Evolutionary conservation across 257 asterid genomes (phyloP), one percentile per base, ranked within the genome.

Genomic region (Jacaranda copaia): DNA sequence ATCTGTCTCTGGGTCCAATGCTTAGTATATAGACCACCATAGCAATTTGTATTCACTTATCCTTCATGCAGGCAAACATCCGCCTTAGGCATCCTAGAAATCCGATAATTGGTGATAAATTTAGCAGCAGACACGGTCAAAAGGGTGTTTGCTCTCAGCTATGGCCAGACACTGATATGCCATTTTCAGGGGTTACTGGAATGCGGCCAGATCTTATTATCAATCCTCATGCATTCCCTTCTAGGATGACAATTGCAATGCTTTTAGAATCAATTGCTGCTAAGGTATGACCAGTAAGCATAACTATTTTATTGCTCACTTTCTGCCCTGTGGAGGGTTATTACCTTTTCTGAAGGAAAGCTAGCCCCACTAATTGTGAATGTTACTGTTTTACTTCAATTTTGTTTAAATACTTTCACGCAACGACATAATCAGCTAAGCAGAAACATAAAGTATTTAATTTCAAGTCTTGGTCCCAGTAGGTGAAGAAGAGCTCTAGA

Each of bases 131-230:
- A 38, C 99, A 96, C 80, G 99, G 99, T 59, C 99, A 96, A 79
- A 96, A 96, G 88, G 99, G 99, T 84, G 99, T 96, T 66, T 96
- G 99, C 88, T 96, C 99, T 73, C 99, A 93, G 87, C 89, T 93
- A 60, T 96, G 98, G 97, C 86, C 90, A 77, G 99, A 93, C 72
- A 78, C 75, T 48, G 99, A 96, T 88, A 93, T 96, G 98, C 99
- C 99, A 36, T 96, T 91, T 85, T 90, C 96, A 38, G 98, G 88
- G 74, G 81, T 74, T 62, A 88, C 97, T 42, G 99, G 99, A 67
- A 96, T 96, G 97, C 82, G 96, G 64, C 99, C 99, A 43, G 99
- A 96, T 88, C 99, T 96, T 78, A 93, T 96, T 49, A 96, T 96
- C 78, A 96, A 96, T 76, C 99, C 99, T 45, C 99, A 96, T 76